These are phyloP conservation scores for Lepraria neglecta DNA, from an alignment of 495 filamentous ascomycete species.

Conservation along the genomic window DNA sequence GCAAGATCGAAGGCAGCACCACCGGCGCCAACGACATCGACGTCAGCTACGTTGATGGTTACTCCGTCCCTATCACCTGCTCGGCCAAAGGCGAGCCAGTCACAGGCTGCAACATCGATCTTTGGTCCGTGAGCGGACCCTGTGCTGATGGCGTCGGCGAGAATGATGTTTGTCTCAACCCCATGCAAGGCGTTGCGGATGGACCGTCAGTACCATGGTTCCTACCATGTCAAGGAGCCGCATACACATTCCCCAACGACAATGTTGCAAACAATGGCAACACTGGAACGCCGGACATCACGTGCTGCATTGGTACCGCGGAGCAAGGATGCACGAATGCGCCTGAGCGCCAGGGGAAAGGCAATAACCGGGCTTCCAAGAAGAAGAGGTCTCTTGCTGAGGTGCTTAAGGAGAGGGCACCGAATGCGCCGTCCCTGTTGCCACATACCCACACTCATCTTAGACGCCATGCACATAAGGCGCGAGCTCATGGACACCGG, in stretches of 20 bases:
- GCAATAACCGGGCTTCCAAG: constrained; percentile 11
- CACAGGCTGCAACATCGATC: constrained; percentile 32
- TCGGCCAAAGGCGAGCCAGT: constrained; percentile 20
- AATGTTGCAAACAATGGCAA: constrained; percentile 26
- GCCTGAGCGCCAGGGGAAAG: constrained; percentile 16
- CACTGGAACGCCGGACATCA: constrained; percentile 15
- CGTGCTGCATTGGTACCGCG: constrained; percentile 33
- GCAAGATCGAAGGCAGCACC: constrained; percentile 28
- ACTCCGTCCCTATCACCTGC: constrained; percentile 30
- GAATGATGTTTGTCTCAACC: constrained; percentile 26
- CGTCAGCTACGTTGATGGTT: constrained; percentile 30
- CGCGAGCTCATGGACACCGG: not conserved
- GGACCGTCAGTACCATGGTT: constrained; percentile 28
- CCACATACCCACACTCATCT: constrained; percentile 13
- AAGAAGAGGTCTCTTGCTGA: constrained; percentile 2
- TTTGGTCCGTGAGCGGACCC: constrained; percentile 19
- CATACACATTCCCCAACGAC: constrained; percentile 32
- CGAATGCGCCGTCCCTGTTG: not conserved
- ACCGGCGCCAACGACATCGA: constrained; percentile 22
- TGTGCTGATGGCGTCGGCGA: constrained; percentile 19
- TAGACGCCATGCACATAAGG: constrained; percentile 3
- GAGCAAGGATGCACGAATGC: constrained; percentile 16
- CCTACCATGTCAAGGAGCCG: constrained; percentile 27
- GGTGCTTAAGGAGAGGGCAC: not conserved
- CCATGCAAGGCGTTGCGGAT: constrained; percentile 13